A percentile compares a stretch with the other conserved stretches of the same genome.
These are phyloP conservation scores for Diaporthe amygdali DNA, from an alignment of 2,329 filamentous ascomycete genomes.

Conservation along the genomic window DNA sequence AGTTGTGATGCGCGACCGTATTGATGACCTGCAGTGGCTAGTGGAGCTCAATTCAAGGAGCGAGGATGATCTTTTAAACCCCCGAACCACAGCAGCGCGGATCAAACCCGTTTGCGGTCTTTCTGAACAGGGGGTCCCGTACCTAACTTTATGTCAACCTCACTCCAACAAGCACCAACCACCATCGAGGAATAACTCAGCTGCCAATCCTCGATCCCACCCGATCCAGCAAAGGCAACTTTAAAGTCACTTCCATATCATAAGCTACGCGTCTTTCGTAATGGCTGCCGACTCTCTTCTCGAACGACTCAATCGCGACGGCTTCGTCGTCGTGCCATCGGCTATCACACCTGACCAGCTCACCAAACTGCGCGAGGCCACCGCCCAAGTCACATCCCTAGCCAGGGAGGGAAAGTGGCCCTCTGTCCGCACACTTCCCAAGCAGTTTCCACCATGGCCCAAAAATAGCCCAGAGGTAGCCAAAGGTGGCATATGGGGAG, in stretches of 20 bases:
- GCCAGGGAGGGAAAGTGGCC: constrained; percentile 79
- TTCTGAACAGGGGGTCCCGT: background rate
- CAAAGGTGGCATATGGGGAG: constrained; percentile 75
- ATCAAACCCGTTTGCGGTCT: background rate
- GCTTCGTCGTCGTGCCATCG: constrained; percentile 73
- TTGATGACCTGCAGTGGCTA: background rate
- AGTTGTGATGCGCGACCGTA: background rate
- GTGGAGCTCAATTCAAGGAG: background rate
- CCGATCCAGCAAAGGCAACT: background rate
- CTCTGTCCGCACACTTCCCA: constrained; percentile 81
- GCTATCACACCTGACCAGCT: constrained; percentile 65
- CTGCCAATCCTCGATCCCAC: background rate
- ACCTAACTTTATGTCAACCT: constrained; percentile 20
- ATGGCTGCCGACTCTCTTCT: constrained; percentile 24
- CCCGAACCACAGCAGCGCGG: background rate
- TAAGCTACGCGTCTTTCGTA: background rate
- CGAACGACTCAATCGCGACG: constrained; percentile 25
- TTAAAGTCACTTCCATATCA: background rate
- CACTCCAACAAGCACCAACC: background rate
- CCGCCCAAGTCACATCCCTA: constrained; percentile 59
- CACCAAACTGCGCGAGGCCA: constrained; percentile 62
- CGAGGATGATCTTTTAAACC: background rate
- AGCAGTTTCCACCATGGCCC: constrained; percentile 88
- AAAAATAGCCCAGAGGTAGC: constrained; percentile 32
- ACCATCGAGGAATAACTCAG: background rate